phyloP scores from a whole-genome alignment of 163 green algal genomes.

The Chlamydomonas reinhardtii region DNA sequence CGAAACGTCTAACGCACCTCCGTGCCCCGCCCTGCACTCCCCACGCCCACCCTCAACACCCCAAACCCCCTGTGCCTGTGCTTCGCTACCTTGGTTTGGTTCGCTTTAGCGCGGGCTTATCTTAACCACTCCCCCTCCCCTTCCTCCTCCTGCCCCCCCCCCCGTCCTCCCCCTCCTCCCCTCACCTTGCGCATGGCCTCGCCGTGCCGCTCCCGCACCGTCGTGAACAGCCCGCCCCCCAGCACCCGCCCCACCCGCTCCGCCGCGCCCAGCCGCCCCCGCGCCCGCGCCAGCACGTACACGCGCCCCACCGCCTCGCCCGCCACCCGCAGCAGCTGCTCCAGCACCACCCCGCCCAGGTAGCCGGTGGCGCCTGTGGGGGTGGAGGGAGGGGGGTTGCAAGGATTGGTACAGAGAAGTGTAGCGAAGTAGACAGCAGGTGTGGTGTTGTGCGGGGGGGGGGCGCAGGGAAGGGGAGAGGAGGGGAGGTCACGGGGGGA shows the following conservation, averaged over 20 bases:
- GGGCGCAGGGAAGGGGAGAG: too few species aligned
- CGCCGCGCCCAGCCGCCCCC: not conserved
- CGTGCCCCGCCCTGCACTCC: not conserved
- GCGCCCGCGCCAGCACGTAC: constrained; percentile 11
- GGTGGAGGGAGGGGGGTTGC: too few species aligned
- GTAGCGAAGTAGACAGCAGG: too few species aligned
- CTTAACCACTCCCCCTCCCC: not conserved
- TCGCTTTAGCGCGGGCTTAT: too few species aligned
- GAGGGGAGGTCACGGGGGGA: too few species aligned
- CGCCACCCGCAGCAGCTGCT: constrained; percentile 47
- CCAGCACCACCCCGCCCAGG: constrained; percentile 43
- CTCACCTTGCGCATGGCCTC: constrained; percentile 27
- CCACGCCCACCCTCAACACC: too few species aligned
- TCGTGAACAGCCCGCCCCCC: constrained; percentile 19
- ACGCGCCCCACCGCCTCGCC: not conserved
- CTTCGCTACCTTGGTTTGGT: too few species aligned
- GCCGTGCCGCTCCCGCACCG: not conserved
- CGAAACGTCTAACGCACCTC: too few species aligned
- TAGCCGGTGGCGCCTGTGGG: constrained; percentile 42
- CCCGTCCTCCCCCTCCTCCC: not conserved
- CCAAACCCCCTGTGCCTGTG: too few species aligned
- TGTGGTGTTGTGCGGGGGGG: too few species aligned
- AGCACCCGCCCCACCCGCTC: constrained; percentile 41
- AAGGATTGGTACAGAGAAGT: too few species aligned
- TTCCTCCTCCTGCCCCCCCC: not conserved